Base-by-base conservation (phyloP, 805 yeast genomes). In the Hagleromyces aurorensis region DNA sequence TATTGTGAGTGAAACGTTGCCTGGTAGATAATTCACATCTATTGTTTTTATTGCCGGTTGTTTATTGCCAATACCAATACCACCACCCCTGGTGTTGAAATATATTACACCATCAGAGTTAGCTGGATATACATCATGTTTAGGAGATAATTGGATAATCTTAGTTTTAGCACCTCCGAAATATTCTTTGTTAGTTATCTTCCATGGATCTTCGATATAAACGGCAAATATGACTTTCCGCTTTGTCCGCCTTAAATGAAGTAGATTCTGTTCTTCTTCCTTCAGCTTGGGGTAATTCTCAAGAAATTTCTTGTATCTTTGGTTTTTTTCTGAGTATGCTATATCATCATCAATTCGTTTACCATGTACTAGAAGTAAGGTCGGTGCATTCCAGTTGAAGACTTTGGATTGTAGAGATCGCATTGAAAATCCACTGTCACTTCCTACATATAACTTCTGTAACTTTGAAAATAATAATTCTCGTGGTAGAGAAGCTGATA, bases 381-480 rank as follows among this genome's bases (percentile, higher is more conserved):
- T 72, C 0, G 96, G 94, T 0, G 94, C 91, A 43, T 72, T 75
- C 95, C 96, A 89, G 44, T 86, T 84, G 62, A 84, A 74, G 0
- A 79, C 80, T 39, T 78, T 83, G 33, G 78, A 70, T 55, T 87
- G 95, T 34, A 89, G 69, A 0, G 95, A 79, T 17, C 94, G 61
- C 69, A 87, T 83, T 0, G 95, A 83, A 51, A 82, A 89, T 2
- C 97, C 97, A 28, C 44, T 40, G 18, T 53, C 78, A 7, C 84
- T 61, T 0, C 93, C 96, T 6, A 68, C 63, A 44, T 78, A 87
- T 7, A 87, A 65, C 42, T 72, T 74, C 24, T 72, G 63, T 30
- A 81, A 48, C 23, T 70, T 66, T 4, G 69, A 58, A 13, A 59
- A 61, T 0, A 72, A 57, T 4, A 70, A 40, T 16, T 61, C 67